Evolutionary conservation across 1,284 basidiomycete genomes (phyloP).

Genomic region (Puccinia horiana): DNA sequence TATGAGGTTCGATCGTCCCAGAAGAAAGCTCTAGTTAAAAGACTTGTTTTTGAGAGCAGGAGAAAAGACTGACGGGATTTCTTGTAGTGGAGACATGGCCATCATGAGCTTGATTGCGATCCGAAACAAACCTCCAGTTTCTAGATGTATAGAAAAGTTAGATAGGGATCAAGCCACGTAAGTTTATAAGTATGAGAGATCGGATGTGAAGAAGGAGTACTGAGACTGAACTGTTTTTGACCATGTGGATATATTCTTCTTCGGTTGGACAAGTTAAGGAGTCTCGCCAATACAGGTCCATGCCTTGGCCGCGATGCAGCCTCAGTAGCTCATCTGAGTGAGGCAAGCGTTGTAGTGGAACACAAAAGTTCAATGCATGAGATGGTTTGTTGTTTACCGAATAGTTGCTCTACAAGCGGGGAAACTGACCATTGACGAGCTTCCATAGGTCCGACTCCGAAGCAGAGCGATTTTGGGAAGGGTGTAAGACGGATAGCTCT

Average conservation of each 20-base stretch:
- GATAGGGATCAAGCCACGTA: no score
- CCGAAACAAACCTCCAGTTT: conserved; percentile 91
- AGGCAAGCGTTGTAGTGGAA: neutral
- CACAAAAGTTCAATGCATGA: neutral
- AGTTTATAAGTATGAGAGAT: neutral
- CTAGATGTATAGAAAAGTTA: conserved; percentile 61
- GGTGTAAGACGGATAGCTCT: conserved; percentile 27
- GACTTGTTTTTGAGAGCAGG: no score
- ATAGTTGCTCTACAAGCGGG: neutral
- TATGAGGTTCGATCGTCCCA: neutral
- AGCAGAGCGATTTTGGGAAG: neutral
- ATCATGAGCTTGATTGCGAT: conserved; percentile 96
- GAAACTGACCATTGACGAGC: conserved; percentile 42
- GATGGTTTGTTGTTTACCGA: no score
- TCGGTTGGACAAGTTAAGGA: conserved; percentile 88
- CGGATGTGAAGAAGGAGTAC: neutral
- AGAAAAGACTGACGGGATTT: conserved; percentile 32
- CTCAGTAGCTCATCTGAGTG: conserved; percentile 76
- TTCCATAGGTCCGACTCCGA: conserved; percentile 34
- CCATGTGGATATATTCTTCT: conserved; percentile 92
- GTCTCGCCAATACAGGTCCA: conserved; percentile 93
- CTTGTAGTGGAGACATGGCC: conserved; percentile 64
- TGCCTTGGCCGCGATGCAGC: conserved; percentile 90
- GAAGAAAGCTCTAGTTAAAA: neutral
- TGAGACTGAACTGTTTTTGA: conserved; percentile 78